A percentile compares a stretch with the other conserved stretches of the same genome.
Conservation (phyloP, 148 eudicot genomes). For the Silene latifolia region DNA sequence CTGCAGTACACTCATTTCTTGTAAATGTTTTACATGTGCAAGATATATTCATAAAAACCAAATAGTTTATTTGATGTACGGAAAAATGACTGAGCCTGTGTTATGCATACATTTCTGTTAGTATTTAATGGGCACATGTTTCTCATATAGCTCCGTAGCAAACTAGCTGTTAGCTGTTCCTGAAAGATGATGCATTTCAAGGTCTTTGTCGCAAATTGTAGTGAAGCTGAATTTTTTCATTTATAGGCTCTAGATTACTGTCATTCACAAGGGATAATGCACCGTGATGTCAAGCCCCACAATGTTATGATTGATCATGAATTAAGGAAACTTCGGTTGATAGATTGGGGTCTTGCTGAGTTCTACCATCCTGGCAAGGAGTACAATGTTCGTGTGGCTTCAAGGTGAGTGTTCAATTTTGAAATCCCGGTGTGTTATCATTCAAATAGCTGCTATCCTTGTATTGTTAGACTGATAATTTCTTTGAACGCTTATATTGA, state of each 20-base stretch:
- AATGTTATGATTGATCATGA: slow-evolving; percentile 98
- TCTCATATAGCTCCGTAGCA: not conserved
- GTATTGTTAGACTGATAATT: not conserved
- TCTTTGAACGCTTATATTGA: not conserved
- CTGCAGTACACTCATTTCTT: no score
- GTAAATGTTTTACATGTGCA: not conserved
- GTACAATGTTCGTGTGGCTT: slow-evolving; percentile 95
- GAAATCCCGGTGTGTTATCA: not conserved
- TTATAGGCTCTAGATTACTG: slow-evolving; percentile 85
- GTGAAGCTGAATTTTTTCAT: not conserved
- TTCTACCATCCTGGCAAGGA: slow-evolving; percentile 97
- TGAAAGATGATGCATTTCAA: not conserved
- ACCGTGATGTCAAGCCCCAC: slow-evolving; percentile 96
- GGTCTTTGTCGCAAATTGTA: slow-evolving; percentile 4
- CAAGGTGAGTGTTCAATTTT: slow-evolving; percentile 59
- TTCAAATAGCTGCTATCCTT: not conserved
- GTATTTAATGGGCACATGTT: not conserved
- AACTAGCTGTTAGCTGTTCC: not conserved
- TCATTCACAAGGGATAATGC: slow-evolving; percentile 98
- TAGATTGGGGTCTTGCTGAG: slow-evolving; percentile 99
- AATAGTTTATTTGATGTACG: not conserved
- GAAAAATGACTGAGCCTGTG: not conserved
- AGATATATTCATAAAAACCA: not conserved
- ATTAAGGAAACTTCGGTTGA: slow-evolving; percentile 81
- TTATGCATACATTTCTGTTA: not conserved